Base-by-base conservation (phyloP, 1,284 basidiomycete genomes). In the Leccinum solheimii region DNA sequence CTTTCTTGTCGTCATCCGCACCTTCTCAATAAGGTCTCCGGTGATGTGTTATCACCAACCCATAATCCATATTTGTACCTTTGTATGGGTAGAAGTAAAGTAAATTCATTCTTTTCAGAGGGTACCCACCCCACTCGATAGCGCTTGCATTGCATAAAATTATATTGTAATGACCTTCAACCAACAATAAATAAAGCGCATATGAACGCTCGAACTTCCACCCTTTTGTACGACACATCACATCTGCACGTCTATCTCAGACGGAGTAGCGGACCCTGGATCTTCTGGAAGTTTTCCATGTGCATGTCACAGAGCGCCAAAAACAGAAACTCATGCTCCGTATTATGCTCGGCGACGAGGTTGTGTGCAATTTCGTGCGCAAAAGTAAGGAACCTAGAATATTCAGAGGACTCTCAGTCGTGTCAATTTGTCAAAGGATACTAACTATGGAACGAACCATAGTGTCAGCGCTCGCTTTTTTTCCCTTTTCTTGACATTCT, bases 401-500 rank as follows among this genome's bases (percentile, higher is more conserved):
- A n/a, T 26, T 50, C 23, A 9, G 14, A 26, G 14, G 14, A 16
- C 16, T 27, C 2, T 27, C 49, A 51, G 23, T n/a, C 26, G 16
- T 27, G 1, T 8, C 26, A 27, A 27, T 21, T 21, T 57, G 10
- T n/a, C 3, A 1, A 16, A 52, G 49, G 23, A 11, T 21, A 30
- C n/a, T 14, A 13, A 52, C 5, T 30, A 58, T 40, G 27, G 51
- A 51, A 69, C 75, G 48, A 67, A 88, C 89, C 89, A 91, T n/a
- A 91, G 94, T 38, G 92, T 88, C 60, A 88, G 86, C 3, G 95
- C 92, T 48, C 86, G 81, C 16, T 78, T 78, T 50, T 83, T 69
- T 9, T 83, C 76, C 1, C 88, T 88, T 11, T 73, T 72, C 52
- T 76, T 73, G 19, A 94, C 90, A 53, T 90, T 82, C 1, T 74